Evolutionary conservation across 306 rosid species (phyloP).

Genomic region (Fragaria nilgerrensis): DNA sequence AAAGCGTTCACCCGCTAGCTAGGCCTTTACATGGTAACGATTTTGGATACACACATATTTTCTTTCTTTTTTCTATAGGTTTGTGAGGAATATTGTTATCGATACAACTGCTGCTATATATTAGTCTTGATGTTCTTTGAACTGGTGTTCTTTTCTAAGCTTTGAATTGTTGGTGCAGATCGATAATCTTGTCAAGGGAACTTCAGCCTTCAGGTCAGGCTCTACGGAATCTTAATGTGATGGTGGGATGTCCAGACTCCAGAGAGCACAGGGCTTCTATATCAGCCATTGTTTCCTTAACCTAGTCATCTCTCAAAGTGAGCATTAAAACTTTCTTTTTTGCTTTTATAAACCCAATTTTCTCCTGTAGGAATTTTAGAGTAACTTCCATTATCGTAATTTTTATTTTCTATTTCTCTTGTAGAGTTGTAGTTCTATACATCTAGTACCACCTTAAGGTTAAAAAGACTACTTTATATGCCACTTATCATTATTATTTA

Average conservation of each 20-base stretch:
- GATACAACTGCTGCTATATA: no score
- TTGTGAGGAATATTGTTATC: no score
- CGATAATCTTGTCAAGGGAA: conserved; percentile 94
- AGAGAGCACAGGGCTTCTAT: conserved; percentile 74
- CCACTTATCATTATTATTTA: background rate
- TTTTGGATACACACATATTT: no score
- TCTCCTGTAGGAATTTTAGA: background rate
- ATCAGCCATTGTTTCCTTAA: conserved; percentile 74
- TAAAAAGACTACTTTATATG: background rate
- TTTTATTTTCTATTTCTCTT: background rate
- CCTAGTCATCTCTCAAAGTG: background rate
- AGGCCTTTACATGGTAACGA: background rate
- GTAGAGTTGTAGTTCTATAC: background rate
- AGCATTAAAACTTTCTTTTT: background rate
- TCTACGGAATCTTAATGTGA: conserved; percentile 75
- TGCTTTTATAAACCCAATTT: background rate
- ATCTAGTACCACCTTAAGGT: background rate
- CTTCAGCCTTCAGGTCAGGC: conserved; percentile 99
- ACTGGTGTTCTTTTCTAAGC: conserved; percentile 2
- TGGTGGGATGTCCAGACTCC: conserved; percentile 64
- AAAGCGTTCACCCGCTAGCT: background rate
- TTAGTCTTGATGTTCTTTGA: no score
- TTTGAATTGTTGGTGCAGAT: conserved; percentile 51
- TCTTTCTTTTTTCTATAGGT: no score
- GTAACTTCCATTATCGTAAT: background rate